Conservation (phyloP, 192 early-diverging fungal genomes). For the Funneliformis geosporum region DNA sequence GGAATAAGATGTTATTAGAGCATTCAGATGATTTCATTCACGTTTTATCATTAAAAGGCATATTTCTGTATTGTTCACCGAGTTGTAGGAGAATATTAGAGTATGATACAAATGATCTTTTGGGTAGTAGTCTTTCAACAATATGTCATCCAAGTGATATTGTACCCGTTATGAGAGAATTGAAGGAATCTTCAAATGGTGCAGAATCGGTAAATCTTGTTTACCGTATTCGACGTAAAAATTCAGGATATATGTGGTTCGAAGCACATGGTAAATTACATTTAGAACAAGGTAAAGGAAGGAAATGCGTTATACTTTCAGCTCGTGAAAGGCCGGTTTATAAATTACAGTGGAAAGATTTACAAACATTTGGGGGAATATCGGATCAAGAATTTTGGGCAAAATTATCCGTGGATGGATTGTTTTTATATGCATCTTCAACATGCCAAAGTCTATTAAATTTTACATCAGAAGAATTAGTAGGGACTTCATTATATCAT, state of each 20-base stretch:
- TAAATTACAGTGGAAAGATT: constrained; percentile 39
- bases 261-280: constrained; percentile 64
- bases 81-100: constrained; percentile 49
- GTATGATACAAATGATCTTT: constrained; percentile 55
- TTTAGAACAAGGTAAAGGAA: constrained; percentile 65
- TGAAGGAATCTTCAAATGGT: constrained; percentile 52
- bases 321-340: constrained; percentile 56
- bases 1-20: constrained; percentile 54
- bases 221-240: constrained; percentile 62
- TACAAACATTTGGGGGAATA: constrained; percentile 30
- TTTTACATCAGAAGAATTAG: constrained; percentile 36
- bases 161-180: constrained; percentile 67
- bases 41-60: constrained; percentile 66
- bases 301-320: constrained; percentile 67
- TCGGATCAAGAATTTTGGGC: constrained; percentile 58
- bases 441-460: constrained; percentile 38
- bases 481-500: constrained; percentile 49
- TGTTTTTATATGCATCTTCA: constrained; percentile 53
- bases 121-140: constrained; percentile 57
- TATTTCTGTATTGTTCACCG: constrained; percentile 64
- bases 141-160: constrained; percentile 69
- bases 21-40: constrained; percentile 63
- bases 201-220: constrained; percentile 54
- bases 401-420: constrained; percentile 60
- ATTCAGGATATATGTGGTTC: constrained; percentile 63